phyloP scores from a whole-genome alignment of 1,284 basidiomycete genomes.

The Sanghuangporus baumii region DNA sequence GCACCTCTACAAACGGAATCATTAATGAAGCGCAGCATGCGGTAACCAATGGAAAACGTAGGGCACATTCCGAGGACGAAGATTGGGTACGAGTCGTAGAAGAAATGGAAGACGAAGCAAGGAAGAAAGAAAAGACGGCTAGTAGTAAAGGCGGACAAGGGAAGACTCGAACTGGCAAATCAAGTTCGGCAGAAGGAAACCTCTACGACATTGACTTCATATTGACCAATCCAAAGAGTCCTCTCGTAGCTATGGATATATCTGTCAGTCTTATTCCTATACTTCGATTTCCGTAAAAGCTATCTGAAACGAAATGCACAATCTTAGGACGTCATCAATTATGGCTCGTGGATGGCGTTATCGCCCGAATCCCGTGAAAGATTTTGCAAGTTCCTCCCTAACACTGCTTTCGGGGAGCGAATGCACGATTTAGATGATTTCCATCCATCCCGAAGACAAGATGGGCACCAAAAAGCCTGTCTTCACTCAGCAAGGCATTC shows the following conservation, averaged over 20 bases:
- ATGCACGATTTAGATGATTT: slow-evolving; percentile 30
- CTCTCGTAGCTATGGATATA: slow-evolving; percentile 44
- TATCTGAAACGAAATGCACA: neutral
- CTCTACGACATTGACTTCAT: slow-evolving; percentile 22
- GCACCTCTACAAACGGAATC: neutral
- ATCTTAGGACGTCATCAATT: slow-evolving; percentile 47
- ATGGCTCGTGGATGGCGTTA: slow-evolving; percentile 42
- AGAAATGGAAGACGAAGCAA: neutral
- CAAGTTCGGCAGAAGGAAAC: neutral
- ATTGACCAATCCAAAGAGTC: slow-evolving; percentile 45
- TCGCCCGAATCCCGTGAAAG: slow-evolving; percentile 37
- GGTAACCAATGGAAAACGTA: neutral
- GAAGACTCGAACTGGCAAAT: neutral
- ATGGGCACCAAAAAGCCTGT: neutral
- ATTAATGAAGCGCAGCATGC: neutral
- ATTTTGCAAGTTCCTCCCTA: slow-evolving; percentile 41
- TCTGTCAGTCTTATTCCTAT: slow-evolving; percentile 35
- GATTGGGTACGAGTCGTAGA: neutral
- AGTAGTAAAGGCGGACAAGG: neutral
- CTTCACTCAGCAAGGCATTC: neutral
- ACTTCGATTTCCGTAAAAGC: neutral
- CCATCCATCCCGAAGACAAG: slow-evolving; percentile 33
- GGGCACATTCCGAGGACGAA: neutral
- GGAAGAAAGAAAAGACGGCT: neutral
- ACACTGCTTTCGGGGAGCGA: slow-evolving; percentile 42